A percentile compares a stretch with the other conserved stretches of the same genome.
Evolutionary conservation across 2,329 filamentous ascomycete species (phyloP).

Genomic region (Raffaelea arxii): DNA sequence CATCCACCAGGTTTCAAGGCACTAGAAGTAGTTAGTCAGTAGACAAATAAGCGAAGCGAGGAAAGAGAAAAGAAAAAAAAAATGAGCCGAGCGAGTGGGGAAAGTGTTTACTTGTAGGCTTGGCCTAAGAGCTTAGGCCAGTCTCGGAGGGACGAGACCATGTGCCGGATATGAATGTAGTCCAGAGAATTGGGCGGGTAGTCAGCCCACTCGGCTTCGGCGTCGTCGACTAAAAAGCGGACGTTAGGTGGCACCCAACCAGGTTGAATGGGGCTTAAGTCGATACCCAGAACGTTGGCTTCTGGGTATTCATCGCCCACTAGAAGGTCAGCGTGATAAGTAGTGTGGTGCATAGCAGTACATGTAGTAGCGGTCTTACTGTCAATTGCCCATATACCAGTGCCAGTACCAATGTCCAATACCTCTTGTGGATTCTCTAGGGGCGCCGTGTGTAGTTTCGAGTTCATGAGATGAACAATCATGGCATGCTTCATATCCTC

Average conservation of each 20-base stretch:
- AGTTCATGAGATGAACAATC: conserved; percentile 36
- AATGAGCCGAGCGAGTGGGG: neutral
- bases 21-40: neutral
- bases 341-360: neutral
- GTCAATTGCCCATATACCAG: conserved; percentile 17
- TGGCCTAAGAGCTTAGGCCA: conserved; percentile 25
- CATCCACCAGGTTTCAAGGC: conserved; percentile 29
- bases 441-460: conserved; percentile 40
- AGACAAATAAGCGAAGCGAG: neutral
- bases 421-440: conserved; percentile 5
- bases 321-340: neutral
- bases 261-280: conserved; percentile 32
- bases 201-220: conserved; percentile 38
- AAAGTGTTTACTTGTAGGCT: conserved; percentile 1
- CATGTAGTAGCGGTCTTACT: neutral
- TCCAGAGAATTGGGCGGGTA: conserved; percentile 26
- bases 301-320: conserved; percentile 14
- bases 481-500: conserved; percentile 41
- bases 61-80: neutral
- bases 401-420: conserved; percentile 18
- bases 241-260: conserved; percentile 30
- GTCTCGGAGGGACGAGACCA: conserved; percentile 42
- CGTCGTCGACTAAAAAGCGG: conserved; percentile 13
- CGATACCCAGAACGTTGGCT: conserved; percentile 32
- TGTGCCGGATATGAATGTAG: conserved; percentile 43